Conservation (phyloP, 2,329 filamentous ascomycete species). For the Rasamsonia emersonii region DNA sequence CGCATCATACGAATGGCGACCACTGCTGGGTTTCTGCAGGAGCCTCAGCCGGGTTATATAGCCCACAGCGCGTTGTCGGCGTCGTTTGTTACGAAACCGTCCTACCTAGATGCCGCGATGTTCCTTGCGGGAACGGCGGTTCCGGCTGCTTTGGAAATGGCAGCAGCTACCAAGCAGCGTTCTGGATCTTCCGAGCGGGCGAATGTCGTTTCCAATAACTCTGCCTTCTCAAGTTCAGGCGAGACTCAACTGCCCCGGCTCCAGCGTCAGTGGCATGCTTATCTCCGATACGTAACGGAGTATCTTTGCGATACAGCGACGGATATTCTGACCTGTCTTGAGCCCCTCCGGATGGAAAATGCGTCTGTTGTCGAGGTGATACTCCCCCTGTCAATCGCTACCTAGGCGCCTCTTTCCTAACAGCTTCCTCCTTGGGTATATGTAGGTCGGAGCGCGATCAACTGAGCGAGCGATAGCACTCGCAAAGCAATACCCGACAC, state of each 20-base stretch:
- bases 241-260: conserved; percentile 15
- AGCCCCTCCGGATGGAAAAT: conserved; percentile 20
- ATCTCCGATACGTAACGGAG: conserved; percentile 15
- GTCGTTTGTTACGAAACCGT: conserved; percentile 25
- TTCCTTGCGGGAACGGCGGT: conserved; percentile 30
- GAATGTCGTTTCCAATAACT: conserved; percentile 12
- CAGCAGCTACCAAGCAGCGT: conserved; percentile 15
- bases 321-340: conserved; percentile 17
- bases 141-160: conserved; percentile 29
- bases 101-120: conserved; percentile 29
- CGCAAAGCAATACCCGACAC: conserved; percentile 15
- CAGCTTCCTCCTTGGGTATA: background rate
- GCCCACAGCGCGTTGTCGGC: conserved; percentile 34
- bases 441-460: conserved; percentile 13
- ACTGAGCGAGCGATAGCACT: conserved; percentile 9
- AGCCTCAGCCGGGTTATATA: conserved; percentile 23
- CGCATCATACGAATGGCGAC: conserved; percentile 29
- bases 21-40: conserved; percentile 27
- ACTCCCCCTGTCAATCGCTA: conserved; percentile 1
- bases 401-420: background rate
- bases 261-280: conserved; percentile 25
- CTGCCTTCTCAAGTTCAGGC: conserved; percentile 10
- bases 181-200: conserved; percentile 5
- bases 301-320: conserved; percentile 13
- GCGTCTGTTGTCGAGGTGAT: conserved; percentile 21